Conservation (phyloP, 495 filamentous ascomycete species). For the Aspergillus funiculosus region DNA sequence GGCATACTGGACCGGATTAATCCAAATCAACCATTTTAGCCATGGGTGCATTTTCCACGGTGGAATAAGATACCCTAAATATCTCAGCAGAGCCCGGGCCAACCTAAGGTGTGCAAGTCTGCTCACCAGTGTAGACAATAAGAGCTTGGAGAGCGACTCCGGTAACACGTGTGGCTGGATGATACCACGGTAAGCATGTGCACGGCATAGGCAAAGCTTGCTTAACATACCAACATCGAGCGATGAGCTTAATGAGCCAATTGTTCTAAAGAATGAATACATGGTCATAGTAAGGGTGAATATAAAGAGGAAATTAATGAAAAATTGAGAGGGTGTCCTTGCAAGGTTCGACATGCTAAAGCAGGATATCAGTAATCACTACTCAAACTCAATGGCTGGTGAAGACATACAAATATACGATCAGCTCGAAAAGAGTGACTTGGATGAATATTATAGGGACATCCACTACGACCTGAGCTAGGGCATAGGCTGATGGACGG, state of each 20-base stretch:
- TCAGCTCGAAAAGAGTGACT: constrained; percentile 63
- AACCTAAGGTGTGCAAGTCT: not conserved
- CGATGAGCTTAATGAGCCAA: constrained; percentile 58
- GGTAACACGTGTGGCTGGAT: constrained; percentile 54
- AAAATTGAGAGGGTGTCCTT: constrained; percentile 71
- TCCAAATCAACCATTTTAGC: constrained; percentile 71
- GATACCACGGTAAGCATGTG: not conserved
- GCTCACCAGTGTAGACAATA: constrained; percentile 63
- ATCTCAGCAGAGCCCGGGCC: not conserved
- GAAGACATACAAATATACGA: constrained; percentile 61
- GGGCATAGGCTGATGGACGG: constrained; percentile 69
- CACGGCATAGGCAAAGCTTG: not conserved
- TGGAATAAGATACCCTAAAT: constrained; percentile 65
- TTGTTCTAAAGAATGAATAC: constrained; percentile 71
- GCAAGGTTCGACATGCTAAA: constrained; percentile 53
- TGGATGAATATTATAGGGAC: constrained; percentile 65
- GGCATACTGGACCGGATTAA: constrained; percentile 71
- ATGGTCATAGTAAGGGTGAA: constrained; percentile 63
- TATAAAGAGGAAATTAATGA: constrained; percentile 64
- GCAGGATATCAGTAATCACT: constrained; percentile 16
- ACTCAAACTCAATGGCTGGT: not conserved
- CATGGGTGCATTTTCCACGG: constrained; percentile 69
- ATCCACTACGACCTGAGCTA: constrained; percentile 73
- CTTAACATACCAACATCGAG: constrained; percentile 48
- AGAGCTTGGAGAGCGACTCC: constrained; percentile 58